Percentiles rank a stretch among this genome's conserved stretches.
Evolutionary conservation across 2,329 filamentous ascomycete species (phyloP).

Genomic region (Talaromyces sp.): DNA sequence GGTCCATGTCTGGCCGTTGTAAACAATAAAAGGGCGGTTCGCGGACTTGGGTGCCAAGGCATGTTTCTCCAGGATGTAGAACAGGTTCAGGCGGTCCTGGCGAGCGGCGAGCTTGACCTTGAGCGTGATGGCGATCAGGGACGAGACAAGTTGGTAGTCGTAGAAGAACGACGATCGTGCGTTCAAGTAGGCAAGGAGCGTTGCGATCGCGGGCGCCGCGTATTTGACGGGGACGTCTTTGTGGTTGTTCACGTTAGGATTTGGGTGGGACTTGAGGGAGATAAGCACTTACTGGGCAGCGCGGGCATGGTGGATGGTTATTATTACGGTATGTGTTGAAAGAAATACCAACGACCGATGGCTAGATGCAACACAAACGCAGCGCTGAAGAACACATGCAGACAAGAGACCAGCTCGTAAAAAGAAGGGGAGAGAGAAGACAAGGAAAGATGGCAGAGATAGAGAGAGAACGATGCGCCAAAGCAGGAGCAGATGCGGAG

Average conservation of each 20-base stretch:
- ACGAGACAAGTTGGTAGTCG: constrained; percentile 57
- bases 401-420: neutral
- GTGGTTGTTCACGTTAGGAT: neutral
- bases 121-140: constrained; percentile 43
- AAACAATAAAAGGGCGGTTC: constrained; percentile 56
- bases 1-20: constrained; percentile 63
- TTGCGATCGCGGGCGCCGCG: constrained; percentile 57
- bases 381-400: neutral
- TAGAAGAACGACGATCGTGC: constrained; percentile 62
- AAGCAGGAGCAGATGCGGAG: neutral
- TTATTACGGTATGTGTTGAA: neutral
- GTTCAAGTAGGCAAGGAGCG: constrained; percentile 71
- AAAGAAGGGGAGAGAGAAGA: neutral
- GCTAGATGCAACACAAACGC: neutral
- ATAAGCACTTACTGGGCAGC: neutral
- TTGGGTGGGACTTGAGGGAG: neutral
- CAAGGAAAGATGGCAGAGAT: neutral
- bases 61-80: constrained; percentile 66
- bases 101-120: constrained; percentile 45
- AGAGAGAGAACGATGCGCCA: neutral
- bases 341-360: neutral
- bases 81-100: constrained; percentile 60
- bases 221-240: constrained; percentile 33
- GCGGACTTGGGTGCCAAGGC: constrained; percentile 53
- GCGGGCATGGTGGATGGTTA: constrained; percentile 1